phyloP scores from a whole-genome alignment of 495 filamentous ascomycete genomes.

The Elasticomyces elasticus region DNA sequence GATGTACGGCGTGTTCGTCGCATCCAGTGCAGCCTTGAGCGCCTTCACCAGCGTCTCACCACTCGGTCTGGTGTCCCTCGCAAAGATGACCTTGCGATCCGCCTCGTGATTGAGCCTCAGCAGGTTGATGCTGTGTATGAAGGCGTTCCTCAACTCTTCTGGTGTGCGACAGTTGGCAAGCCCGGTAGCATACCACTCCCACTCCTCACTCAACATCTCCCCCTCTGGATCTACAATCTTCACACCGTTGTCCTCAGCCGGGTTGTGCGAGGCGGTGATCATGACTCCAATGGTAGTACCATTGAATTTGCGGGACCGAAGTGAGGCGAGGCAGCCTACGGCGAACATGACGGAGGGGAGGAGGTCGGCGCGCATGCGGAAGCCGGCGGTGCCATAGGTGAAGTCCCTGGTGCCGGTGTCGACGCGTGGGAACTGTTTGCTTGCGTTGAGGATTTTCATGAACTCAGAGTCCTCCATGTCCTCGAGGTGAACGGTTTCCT shows the following conservation, averaged over 20 bases:
- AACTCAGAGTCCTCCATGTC: slow-evolving; percentile 3
- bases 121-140: slow-evolving; percentile 41
- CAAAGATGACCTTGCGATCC: slow-evolving; percentile 74
- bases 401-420: slow-evolving; percentile 62
- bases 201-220: slow-evolving; percentile 38
- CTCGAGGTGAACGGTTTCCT: no score
- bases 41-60: slow-evolving; percentile 71
- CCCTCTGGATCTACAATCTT: slow-evolving; percentile 94
- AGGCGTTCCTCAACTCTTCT: slow-evolving; percentile 60
- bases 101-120: slow-evolving; percentile 64
- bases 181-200: slow-evolving; percentile 78
- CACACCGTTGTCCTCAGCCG: slow-evolving; percentile 91
- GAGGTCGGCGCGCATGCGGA: slow-evolving; percentile 60
- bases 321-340: slow-evolving; percentile 75
- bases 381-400: slow-evolving; percentile 91
- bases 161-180: slow-evolving; percentile 76
- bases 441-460: slow-evolving; percentile 37
- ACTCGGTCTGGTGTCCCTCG: slow-evolving; percentile 85
- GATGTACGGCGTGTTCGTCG: slow-evolving; percentile 57
- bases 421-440: slow-evolving; percentile 47
- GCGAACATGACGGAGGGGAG: slow-evolving; percentile 88
- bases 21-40: slow-evolving; percentile 65
- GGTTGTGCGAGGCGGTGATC: slow-evolving; percentile 98
- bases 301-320: slow-evolving; percentile 82
- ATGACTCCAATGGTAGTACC: slow-evolving; percentile 92